Evolutionary conservation across 345 rosid genomes (phyloP).

Genomic region (Populus euphratica): DNA sequence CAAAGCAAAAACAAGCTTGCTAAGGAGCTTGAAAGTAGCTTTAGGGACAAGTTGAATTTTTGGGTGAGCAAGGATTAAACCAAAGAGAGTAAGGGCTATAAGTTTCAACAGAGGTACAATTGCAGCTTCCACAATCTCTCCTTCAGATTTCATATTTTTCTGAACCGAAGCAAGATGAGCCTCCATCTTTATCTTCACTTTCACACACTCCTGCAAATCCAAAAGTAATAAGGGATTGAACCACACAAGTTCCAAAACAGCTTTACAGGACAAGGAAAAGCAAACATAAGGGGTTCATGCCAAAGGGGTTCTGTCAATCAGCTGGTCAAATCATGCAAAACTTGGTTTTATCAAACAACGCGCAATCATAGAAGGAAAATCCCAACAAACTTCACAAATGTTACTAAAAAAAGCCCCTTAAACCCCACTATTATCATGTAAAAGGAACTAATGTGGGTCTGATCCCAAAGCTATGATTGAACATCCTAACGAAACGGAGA

Average conservation of each 20-base stretch:
- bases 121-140: constrained; percentile 21
- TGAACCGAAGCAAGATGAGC: neutral
- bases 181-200: constrained; percentile 7
- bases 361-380: neutral
- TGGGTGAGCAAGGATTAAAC: constrained; percentile 24
- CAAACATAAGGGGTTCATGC: neutral
- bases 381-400: neutral
- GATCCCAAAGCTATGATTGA: neutral
- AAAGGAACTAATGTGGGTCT: too few relatives aligned
- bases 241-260: neutral
- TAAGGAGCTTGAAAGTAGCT: constrained; percentile 32
- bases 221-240: neutral
- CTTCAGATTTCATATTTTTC: neutral
- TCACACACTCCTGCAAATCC: neutral
- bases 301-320: neutral
- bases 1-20: constrained; percentile 34
- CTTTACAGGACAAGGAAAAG: neutral
- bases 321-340: neutral
- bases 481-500: neutral
- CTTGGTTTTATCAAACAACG: neutral
- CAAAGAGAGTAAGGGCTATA: constrained; percentile 30
- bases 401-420: too few relatives aligned
- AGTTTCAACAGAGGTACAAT: constrained; percentile 38
- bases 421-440: too few relatives aligned
- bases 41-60: constrained; percentile 33